phyloP scores from a whole-genome alignment of 2,329 filamentous ascomycete species.

The Xylaria sp. region DNA sequence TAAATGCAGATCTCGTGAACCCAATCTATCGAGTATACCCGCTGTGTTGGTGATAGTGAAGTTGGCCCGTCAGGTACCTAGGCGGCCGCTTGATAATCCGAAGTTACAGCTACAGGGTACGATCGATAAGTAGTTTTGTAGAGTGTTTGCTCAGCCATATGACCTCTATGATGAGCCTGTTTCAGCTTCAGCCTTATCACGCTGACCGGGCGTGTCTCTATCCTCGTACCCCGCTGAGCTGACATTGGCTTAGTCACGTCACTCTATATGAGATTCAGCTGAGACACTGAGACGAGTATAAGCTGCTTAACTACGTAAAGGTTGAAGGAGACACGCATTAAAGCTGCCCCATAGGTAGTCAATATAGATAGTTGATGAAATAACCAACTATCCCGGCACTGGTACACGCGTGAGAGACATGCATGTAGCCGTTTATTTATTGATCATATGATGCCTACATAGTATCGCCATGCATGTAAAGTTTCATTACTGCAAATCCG shows the following conservation, averaged over 20 bases:
- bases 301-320: not conserved
- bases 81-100: not conserved
- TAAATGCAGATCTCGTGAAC: not conserved
- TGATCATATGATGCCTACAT: conserved; percentile 1
- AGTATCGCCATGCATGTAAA: not conserved
- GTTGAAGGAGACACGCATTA: conserved; percentile 4
- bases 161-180: not conserved
- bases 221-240: not conserved
- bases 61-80: not conserved
- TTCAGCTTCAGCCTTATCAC: not conserved
- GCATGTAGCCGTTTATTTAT: not conserved
- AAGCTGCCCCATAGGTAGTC: not conserved
- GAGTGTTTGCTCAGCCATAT: not conserved
- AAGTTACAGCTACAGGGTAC: not conserved
- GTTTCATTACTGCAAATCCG: not conserved
- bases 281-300: not conserved
- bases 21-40: not conserved
- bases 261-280: not conserved
- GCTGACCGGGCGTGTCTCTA: not conserved
- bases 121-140: not conserved
- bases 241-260: no score
- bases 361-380: not conserved
- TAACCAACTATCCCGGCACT: not conserved
- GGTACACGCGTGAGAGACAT: conserved; percentile 2
- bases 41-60: not conserved